Evolutionary conservation across 176 grass and related monocot genomes (phyloP).

Genomic region (Juncus effusus): DNA sequence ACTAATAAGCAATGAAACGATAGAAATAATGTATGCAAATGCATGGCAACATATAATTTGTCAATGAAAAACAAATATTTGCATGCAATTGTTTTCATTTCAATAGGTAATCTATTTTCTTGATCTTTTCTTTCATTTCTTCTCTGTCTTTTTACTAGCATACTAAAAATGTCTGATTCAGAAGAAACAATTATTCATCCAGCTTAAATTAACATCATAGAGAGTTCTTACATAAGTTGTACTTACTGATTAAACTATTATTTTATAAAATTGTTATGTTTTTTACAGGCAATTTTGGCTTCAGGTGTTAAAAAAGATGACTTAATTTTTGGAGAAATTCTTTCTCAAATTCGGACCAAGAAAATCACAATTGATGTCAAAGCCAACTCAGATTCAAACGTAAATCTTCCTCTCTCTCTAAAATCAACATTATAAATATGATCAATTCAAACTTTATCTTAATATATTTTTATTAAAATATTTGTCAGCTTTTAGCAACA

Average conservation of each 20-base stretch:
- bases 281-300: constrained; percentile 46
- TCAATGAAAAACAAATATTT: background rate
- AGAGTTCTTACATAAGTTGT: background rate
- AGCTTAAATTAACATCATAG: background rate
- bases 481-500: constrained; percentile 59
- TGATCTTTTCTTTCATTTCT: background rate
- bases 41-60: too few relatives aligned
- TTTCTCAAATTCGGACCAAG: constrained; percentile 69
- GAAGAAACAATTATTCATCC: constrained; percentile 1
- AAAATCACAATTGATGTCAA: constrained; percentile 61
- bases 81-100: background rate
- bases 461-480: background rate
- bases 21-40: too few relatives aligned
- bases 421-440: background rate
- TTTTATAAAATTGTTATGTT: constrained; percentile 28
- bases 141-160: background rate
- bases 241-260: constrained; percentile 3
- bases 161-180: background rate
- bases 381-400: constrained; percentile 73
- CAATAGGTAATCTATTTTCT: background rate
- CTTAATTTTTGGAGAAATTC: constrained; percentile 56
- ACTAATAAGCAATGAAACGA: background rate
- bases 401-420: constrained; percentile 20
- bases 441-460: background rate
- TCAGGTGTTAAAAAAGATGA: constrained; percentile 57